Evolutionary conservation across 2,329 filamentous ascomycete genomes (phyloP).

Genomic region (Rugonectria rugulosa): DNA sequence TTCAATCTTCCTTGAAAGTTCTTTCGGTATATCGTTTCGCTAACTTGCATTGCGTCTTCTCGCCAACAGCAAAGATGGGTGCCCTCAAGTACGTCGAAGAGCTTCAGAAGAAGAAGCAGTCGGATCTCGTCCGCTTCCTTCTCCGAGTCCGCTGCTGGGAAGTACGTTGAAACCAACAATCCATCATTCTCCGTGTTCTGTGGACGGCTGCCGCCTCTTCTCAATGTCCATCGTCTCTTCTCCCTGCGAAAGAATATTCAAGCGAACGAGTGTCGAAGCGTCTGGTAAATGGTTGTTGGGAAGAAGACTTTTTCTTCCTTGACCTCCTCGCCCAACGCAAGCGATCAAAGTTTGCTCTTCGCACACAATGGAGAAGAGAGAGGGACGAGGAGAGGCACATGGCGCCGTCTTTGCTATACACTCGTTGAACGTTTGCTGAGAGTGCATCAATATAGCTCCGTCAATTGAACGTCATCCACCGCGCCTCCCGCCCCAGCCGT

Average conservation of each 20-base stretch:
- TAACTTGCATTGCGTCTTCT: slow-evolving; percentile 33
- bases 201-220: slow-evolving; percentile 44
- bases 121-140: slow-evolving; percentile 99
- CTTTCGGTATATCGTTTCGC: slow-evolving; percentile 25
- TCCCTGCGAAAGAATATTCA: no score
- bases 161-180: slow-evolving; percentile 70
- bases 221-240: slow-evolving; percentile 24
- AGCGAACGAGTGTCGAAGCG: slow-evolving; percentile 17
- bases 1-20: neutral
- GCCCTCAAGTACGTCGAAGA: slow-evolving; percentile 99
- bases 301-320: slow-evolving; percentile 29
- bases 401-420: slow-evolving; percentile 75
- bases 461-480: slow-evolving; percentile 99
- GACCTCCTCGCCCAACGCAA: no score
- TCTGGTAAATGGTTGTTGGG: slow-evolving; percentile 5
- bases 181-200: slow-evolving; percentile 42
- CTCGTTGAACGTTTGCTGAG: slow-evolving; percentile 99
- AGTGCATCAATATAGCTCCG: slow-evolving; percentile 99
- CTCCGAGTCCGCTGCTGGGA: slow-evolving; percentile 99
- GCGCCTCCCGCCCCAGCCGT: slow-evolving; percentile 95
- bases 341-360: slow-evolving; percentile 6
- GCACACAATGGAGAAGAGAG: slow-evolving; percentile 16
- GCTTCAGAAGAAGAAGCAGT: slow-evolving; percentile 99
- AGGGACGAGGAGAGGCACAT: slow-evolving; percentile 18
- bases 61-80: slow-evolving; percentile 80